These are phyloP conservation scores for Penicillium sp. DNA, from an alignment of 2,329 filamentous ascomycete genomes.

Conservation along the genomic window DNA sequence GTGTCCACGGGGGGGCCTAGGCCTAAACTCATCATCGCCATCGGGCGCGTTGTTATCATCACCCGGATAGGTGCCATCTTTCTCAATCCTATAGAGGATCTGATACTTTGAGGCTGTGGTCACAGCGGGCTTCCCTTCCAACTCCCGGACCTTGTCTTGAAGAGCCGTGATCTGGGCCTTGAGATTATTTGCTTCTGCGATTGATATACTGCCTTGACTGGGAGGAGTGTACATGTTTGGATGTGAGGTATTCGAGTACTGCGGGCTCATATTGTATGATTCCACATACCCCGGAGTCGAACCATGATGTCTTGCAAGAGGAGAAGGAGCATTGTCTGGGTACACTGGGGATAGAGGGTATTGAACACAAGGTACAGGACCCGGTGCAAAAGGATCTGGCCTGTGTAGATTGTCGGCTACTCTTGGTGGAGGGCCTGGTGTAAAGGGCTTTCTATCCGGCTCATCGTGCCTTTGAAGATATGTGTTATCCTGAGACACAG, in stretches of 20 bases:
- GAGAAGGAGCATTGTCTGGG: too few species aligned
- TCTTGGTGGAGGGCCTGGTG: background rate
- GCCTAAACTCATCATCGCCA: background rate
- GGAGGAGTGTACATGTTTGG: background rate
- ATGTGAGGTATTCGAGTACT: background rate
- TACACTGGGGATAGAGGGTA: background rate
- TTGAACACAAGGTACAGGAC: background rate
- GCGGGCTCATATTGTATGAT: background rate
- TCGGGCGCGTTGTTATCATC: background rate
- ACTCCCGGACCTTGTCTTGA: conserved; percentile 1
- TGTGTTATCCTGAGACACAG: background rate
- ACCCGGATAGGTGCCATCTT: background rate
- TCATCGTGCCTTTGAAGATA: background rate
- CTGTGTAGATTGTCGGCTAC: background rate
- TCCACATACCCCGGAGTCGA: background rate
- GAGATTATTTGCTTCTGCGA: conserved; percentile 4
- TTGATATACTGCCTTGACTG: background rate
- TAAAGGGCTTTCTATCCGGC: background rate
- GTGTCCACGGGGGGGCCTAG: background rate
- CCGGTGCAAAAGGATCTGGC: background rate
- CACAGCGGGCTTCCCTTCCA: background rate
- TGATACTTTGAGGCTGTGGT: conserved; percentile 1
- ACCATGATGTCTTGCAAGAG: background rate
- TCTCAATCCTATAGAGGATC: conserved; percentile 6
- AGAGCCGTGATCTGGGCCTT: background rate